These are phyloP conservation scores for Pleurotus sapidus DNA, from an alignment of 768 basidiomycete genomes.

Conservation along the genomic window DNA sequence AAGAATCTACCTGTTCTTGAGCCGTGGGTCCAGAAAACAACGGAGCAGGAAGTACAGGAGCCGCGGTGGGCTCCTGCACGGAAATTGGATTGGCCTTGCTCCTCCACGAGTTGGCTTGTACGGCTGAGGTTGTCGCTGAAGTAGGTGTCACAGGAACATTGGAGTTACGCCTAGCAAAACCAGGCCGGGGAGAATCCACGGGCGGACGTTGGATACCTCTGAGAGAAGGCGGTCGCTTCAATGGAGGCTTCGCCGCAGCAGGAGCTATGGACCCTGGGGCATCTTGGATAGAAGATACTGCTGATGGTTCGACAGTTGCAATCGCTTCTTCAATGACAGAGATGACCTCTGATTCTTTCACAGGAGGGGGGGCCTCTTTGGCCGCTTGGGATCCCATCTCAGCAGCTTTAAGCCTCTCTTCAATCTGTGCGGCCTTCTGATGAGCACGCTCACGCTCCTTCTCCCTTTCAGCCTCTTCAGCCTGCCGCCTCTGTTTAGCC, in stretches of 20 bases:
- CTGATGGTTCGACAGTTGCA: slow-evolving; percentile 18
- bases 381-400: slow-evolving; percentile 13
- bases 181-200: slow-evolving; percentile 23
- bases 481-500: slow-evolving; percentile 73
- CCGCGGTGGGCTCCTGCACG: slow-evolving; percentile 27
- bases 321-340: slow-evolving; percentile 48
- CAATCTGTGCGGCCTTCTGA: slow-evolving; percentile 75
- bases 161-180: slow-evolving; percentile 23
- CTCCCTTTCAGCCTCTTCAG: slow-evolving; percentile 82
- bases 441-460: slow-evolving; percentile 78
- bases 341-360: slow-evolving; percentile 34
- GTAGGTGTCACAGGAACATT: slow-evolving; percentile 12
- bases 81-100: slow-evolving; percentile 38
- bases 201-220: slow-evolving; percentile 24
- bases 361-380: neutral
- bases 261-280: slow-evolving; percentile 4
- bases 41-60: slow-evolving; percentile 19
- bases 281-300: neutral
- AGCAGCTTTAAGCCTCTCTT: slow-evolving; percentile 57
- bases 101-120: slow-evolving; percentile 66
- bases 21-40: slow-evolving; percentile 13
- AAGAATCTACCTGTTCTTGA: slow-evolving; percentile 37
- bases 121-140: slow-evolving; percentile 24
- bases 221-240: slow-evolving; percentile 31
- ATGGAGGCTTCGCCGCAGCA: slow-evolving; percentile 11